These are phyloP conservation scores for Cryptococcus sp. DNA, from an alignment of 1,284 basidiomycete species.

Conservation along the genomic window DNA sequence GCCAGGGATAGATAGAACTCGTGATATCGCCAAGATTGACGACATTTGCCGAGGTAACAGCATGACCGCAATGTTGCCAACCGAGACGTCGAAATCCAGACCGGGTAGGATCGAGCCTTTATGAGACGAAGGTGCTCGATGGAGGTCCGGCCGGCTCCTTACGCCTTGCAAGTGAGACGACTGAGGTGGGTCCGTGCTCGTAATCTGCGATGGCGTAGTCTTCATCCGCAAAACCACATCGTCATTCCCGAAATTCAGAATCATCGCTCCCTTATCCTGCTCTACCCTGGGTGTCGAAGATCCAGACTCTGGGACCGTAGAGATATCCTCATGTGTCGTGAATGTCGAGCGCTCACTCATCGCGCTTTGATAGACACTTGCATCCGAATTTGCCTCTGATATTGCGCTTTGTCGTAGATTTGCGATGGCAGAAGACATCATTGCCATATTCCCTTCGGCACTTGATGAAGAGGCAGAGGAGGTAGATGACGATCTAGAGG, in stretches of 20 bases:
- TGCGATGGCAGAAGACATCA: constrained; percentile 51
- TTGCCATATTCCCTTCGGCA: constrained; percentile 22
- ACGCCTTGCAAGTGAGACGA: not conserved
- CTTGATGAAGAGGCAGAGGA: constrained; percentile 15
- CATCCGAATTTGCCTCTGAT: constrained; percentile 15
- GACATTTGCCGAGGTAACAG: constrained; percentile 28
- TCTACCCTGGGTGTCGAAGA: not conserved
- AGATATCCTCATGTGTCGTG: constrained; percentile 3
- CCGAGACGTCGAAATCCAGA: constrained; percentile 16
- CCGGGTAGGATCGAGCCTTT: not conserved
- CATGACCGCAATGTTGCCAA: constrained; percentile 27
- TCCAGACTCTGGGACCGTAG: not conserved
- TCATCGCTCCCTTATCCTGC: constrained; percentile 12
- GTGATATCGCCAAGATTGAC: constrained; percentile 20
- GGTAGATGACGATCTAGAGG: constrained; percentile 20
- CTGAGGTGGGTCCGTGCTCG: not conserved
- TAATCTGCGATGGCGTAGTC: constrained; percentile 11
- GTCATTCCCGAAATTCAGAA: constrained; percentile 40
- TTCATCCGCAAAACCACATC: constrained; percentile 36
- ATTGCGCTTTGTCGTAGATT: constrained; percentile 47
- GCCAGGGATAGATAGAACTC: not conserved
- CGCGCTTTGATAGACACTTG: constrained; percentile 36
- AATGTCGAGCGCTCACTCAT: not conserved
- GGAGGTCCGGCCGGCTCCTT: too few species aligned
- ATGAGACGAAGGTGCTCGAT: not conserved